Evolutionary conservation across 352 stramenopile species (phyloP), one percentile per base, ranked within the genome.

Genomic region (Phytophthora pseudosyringae): DNA sequence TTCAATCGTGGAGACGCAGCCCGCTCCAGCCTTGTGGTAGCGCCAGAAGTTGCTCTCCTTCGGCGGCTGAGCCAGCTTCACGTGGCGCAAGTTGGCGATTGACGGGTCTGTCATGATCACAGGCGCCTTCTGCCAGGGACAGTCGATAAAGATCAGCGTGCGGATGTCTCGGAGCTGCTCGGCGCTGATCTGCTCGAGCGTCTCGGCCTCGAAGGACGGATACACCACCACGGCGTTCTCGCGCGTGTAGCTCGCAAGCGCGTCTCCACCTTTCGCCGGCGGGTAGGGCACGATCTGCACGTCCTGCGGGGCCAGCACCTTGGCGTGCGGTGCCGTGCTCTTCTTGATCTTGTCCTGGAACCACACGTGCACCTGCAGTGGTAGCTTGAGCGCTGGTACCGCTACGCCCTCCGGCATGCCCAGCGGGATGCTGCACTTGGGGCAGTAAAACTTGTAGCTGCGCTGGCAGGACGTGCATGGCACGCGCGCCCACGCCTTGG

Each of bases 291-390:
- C 69, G 62, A 96, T 92, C 62, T 86, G 60, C 7, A 93, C 86
- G 53, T 94, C 80, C 3, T 81, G 44, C 1, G 83, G 78, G 15
- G 88, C 86, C 16, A 96, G 59, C 29, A 93, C 77, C 64, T 94
- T 96, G 46, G 84, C 88, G 39, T 94, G 86, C n/a, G 88, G 84
- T 25, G 88, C 88, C 31, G 88, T 94, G 75, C 88, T 96, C 71
- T 96, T 96, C 69, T 93, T 93, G 56, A 90, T 77, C 54, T 96
- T 94, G 76, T 96, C 88, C 32, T 94, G 88, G 61, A 96, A 96
- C 76, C 82, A 89, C 45, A 96, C 86, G 65, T 94, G 76, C 16
- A 96, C 78, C 21, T 88, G 71, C 33, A 96, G 59, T n/a, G 88
- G 88, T 47, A 96, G 70, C 49, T 59, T 67, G 8, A 94, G 69